A percentile compares a stretch with the other conserved stretches of the same genome.
Evolutionary conservation across 495 filamentous ascomycete species (phyloP).

Genomic region (Penicillium ucsense): DNA sequence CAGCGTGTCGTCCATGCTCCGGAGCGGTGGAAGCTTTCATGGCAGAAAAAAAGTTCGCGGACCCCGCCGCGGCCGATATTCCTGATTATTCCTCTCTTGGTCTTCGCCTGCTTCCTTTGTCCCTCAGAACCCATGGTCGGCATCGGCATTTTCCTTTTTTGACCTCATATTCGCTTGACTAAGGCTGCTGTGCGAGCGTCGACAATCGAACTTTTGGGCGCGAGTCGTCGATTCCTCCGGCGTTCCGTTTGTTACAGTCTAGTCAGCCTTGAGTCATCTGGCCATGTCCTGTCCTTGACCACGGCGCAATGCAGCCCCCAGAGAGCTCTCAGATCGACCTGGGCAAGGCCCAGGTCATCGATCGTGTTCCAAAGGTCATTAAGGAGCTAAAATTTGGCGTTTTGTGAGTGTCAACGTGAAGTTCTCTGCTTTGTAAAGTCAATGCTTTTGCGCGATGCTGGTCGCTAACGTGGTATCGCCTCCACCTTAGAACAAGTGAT

Average conservation of each 20-base stretch:
- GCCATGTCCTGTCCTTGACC: conserved; percentile 35
- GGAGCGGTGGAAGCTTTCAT: conserved; percentile 11
- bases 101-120: conserved; percentile 1
- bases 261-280: conserved; percentile 23
- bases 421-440: neutral
- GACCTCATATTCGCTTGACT: neutral
- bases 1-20: neutral
- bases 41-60: conserved; percentile 29
- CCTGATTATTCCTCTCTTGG: conserved; percentile 5
- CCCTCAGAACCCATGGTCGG: neutral
- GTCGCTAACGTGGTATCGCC: conserved; percentile 16
- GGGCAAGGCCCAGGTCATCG: conserved; percentile 82
- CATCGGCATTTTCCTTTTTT: neutral
- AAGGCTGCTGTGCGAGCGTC: neutral
- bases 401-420: conserved; percentile 44
- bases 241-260: conserved; percentile 15
- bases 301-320: conserved; percentile 38
- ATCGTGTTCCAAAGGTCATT: conserved; percentile 80
- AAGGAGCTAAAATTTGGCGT: conserved; percentile 91
- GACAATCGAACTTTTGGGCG: neutral
- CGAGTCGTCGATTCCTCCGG: conserved; percentile 7
- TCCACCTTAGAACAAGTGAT: conserved; percentile 57
- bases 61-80: conserved; percentile 15
- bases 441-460: conserved; percentile 3
- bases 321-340: conserved; percentile 42